These are phyloP conservation scores for Cryptococcus sp. DNA, from an alignment of 1,284 basidiomycete genomes.

Conservation along the genomic window DNA sequence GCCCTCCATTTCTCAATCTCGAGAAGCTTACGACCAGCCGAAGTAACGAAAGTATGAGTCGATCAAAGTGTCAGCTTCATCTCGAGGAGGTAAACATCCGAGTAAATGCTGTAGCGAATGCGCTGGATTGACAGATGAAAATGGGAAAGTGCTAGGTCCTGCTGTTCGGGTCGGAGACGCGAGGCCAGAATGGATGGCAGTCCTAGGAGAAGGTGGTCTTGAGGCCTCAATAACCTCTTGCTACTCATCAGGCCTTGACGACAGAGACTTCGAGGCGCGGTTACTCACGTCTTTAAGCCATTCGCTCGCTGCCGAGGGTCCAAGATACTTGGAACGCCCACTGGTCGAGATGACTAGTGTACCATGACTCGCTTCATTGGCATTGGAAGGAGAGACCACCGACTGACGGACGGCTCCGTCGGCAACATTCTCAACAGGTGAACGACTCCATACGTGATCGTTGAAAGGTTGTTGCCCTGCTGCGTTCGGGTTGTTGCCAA, in stretches of 20 bases:
- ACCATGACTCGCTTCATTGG: conserved; percentile 29
- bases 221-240: conserved; percentile 16
- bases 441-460: neutral
- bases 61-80: conserved; percentile 25
- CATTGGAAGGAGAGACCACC: conserved; percentile 6
- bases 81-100: conserved; percentile 21
- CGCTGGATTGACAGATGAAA: conserved; percentile 1
- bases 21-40: conserved; percentile 27
- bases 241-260: conserved; percentile 1
- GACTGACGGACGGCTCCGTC: neutral
- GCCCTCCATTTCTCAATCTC: neutral
- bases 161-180: neutral
- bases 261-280: neutral
- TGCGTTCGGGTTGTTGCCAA: neutral
- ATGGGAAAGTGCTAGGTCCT: conserved; percentile 8
- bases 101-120: conserved; percentile 5
- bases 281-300: conserved; percentile 34
- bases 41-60: conserved; percentile 32
- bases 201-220: neutral
- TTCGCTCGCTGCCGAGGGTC: conserved; percentile 34
- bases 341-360: conserved; percentile 30
- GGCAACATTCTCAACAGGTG: neutral
- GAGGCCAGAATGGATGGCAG: neutral
- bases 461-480: neutral
- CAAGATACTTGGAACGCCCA: conserved; percentile 33